These are phyloP conservation scores for Sugiyamaella japonica DNA, from an alignment of 1,139 yeast species.

Conservation along the genomic window DNA sequence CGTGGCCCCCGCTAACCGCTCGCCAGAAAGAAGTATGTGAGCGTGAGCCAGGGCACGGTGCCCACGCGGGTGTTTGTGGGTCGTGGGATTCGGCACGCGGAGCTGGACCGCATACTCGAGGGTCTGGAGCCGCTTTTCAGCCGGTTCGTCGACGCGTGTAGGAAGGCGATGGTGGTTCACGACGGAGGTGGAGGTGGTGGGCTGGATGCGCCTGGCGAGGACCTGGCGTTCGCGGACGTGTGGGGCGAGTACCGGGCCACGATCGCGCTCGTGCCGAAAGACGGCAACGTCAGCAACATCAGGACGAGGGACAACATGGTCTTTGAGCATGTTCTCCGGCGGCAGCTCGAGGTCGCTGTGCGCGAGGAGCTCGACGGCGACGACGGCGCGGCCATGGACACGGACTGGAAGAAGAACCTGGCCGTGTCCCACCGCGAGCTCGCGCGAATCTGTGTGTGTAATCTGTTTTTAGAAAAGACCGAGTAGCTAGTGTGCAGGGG, in stretches of 20 bases:
- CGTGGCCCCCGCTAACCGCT: not conserved
- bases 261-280: constrained; percentile 1
- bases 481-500: not conserved
- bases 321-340: constrained; percentile 5
- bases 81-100: constrained; percentile 6
- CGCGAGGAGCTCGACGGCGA: constrained; percentile 13
- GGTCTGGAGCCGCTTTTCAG: constrained; percentile 9
- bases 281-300: constrained; percentile 6
- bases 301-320: constrained; percentile 5
- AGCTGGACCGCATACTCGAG: constrained; percentile 1
- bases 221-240: constrained; percentile 5
- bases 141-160: constrained; percentile 1
- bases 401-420: constrained; percentile 8
- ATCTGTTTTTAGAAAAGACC: constrained; percentile 12
- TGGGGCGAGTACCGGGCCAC: constrained; percentile 9
- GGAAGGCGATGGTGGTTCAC: not conserved
- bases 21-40: constrained; percentile 15
- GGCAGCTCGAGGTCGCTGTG: constrained; percentile 11
- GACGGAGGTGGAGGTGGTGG: no score
- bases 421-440: constrained; percentile 1
- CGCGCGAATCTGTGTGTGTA: constrained; percentile 2
- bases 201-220: not conserved
- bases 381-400: not conserved
- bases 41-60: constrained; percentile 7
- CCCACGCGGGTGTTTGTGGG: constrained; percentile 19